Evolutionary conservation across 2,329 filamentous ascomycete species (phyloP).

Genomic region (Xylariaceae sp.): DNA sequence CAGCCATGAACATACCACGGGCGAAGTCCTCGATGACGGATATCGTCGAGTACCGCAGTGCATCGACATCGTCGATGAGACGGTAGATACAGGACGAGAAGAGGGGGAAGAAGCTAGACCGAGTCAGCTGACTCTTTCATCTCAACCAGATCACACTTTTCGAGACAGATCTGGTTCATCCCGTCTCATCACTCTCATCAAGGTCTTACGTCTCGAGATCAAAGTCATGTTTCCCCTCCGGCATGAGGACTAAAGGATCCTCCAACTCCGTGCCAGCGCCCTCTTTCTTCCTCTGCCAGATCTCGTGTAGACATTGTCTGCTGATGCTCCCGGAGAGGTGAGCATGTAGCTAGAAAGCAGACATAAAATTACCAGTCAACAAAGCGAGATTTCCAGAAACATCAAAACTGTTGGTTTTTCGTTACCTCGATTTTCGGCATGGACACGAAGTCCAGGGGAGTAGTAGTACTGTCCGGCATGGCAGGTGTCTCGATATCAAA

Average conservation of each 20-base stretch:
- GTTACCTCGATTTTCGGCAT: conserved; percentile 24
- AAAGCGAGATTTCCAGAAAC: not conserved
- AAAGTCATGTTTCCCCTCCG: conserved; percentile 65
- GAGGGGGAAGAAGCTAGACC: conserved; percentile 64
- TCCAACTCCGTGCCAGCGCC: conserved; percentile 50
- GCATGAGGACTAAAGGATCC: conserved; percentile 66
- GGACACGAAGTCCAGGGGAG: conserved; percentile 18
- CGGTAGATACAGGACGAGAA: conserved; percentile 77
- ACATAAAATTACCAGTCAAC: not conserved
- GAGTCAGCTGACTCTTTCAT: not conserved
- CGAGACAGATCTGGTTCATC: not conserved
- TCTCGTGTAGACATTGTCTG: conserved; percentile 64
- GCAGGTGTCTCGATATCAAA: not conserved
- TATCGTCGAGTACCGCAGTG: conserved; percentile 57
- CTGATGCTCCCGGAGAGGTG: conserved; percentile 46
- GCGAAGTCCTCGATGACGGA: conserved; percentile 63
- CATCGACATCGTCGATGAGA: conserved; percentile 59
- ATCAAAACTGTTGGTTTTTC: not conserved
- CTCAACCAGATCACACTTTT: not conserved
- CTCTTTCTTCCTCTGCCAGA: conserved; percentile 60
- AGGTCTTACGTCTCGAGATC: conserved; percentile 58
- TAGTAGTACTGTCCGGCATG: conserved; percentile 1
- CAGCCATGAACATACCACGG: conserved; percentile 32
- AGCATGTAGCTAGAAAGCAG: conserved; percentile 9
- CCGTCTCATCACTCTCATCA: not conserved